Evolutionary conservation across 352 stramenopile genomes (phyloP).

Genomic region (Phytophthora europaea): DNA sequence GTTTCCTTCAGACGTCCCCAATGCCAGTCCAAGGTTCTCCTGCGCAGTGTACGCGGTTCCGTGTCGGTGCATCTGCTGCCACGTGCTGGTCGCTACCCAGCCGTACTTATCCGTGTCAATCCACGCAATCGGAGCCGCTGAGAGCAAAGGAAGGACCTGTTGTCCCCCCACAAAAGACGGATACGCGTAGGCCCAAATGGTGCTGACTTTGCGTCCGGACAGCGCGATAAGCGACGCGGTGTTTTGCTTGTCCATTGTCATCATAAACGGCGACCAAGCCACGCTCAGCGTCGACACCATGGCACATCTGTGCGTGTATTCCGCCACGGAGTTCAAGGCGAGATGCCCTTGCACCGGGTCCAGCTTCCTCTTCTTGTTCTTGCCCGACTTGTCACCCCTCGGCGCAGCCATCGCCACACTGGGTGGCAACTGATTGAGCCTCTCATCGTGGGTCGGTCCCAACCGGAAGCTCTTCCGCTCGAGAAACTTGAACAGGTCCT

Average conservation of each 20-base stretch:
- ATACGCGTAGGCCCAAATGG: constrained; percentile 76
- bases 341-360: constrained; percentile 8
- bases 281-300: constrained; percentile 73
- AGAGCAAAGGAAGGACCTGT: constrained; percentile 39
- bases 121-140: constrained; percentile 54
- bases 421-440: constrained; percentile 25
- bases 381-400: constrained; percentile 33
- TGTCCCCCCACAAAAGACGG: constrained; percentile 46
- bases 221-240: constrained; percentile 78
- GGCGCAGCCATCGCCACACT: constrained; percentile 33
- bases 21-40: constrained; percentile 46
- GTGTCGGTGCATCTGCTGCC: constrained; percentile 69
- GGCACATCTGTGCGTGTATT: constrained; percentile 69
- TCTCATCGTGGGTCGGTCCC: constrained; percentile 22
- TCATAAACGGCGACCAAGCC: constrained; percentile 79
- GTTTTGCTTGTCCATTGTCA: constrained; percentile 45
- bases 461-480: constrained; percentile 52
- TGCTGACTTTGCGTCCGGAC: constrained; percentile 68
- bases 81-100: constrained; percentile 74
- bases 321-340: constrained; percentile 49
- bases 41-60: constrained; percentile 18
- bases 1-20: constrained; percentile 74
- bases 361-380: constrained; percentile 35
- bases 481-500: constrained; percentile 74
- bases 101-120: constrained; percentile 80